Evolutionary conservation across 345 rosid species (phyloP), one percentile per base, ranked within the genome.

Genomic region (Camelina sativa): DNA sequence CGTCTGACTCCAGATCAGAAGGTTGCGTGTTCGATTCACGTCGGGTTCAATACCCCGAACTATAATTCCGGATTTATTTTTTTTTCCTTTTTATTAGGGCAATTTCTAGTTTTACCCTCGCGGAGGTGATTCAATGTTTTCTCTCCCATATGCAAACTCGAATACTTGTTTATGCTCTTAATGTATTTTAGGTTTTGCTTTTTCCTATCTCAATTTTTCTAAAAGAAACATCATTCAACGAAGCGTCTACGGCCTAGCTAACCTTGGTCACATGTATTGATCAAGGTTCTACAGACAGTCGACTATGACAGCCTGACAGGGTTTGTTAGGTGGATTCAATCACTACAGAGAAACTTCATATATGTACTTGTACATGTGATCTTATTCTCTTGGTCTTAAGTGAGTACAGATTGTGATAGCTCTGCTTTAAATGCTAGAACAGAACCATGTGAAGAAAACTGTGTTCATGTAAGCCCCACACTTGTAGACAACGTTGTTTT

Each of bases 1-100:
- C 92, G 94, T 89, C 92, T 88, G 93, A 87, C 96, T 88, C 96
- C 93, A 85, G 94, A 86, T 88, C 96, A 89, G 91, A 93, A 93
- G 98, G 93, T 89, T 88, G 96, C 90, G 91, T 84, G 94, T 88
- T 66, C 73, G 20, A 47, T 47, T 47, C 20, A 47, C 52, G 52
- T 47, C 52, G 52, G 52, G 52, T 47, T 47, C 52, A 47, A n/a
- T 6, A 2, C 52, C 52, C 52, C 52, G 52, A 47, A 47, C 20
- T 2, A 0, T 2, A n/a, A n/a, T 5, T 47, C 52, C 51, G 51
- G 51, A n/a, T 11, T n/a, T n/a, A 40, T 40, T 4, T 4, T 40
- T 40, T 40, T 40, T 5, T 1, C 34, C 34, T 6, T 32, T 28
- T 28, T 28, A 0, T 4, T 28, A 28, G 5, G 5, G 30, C 5